phyloP scores from a whole-genome alignment of 441 rosid species.

The Populus hybrid region DNA sequence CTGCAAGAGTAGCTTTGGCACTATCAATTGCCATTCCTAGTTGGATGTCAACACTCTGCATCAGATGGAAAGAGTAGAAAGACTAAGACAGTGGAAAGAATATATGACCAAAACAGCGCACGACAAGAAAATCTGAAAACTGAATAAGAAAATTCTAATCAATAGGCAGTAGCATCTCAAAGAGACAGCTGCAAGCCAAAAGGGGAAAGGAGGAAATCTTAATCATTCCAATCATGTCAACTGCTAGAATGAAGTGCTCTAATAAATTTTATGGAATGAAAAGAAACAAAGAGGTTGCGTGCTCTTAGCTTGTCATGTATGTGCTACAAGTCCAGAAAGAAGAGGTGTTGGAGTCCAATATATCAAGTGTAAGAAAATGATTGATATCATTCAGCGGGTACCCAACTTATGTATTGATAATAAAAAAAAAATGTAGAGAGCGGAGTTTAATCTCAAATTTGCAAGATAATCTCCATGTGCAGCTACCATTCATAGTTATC shows the following conservation, averaged over 20 bases:
- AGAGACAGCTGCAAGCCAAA: neutral
- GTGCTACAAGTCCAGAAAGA: neutral
- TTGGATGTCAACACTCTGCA: constrained; percentile 94
- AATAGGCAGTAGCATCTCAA: neutral
- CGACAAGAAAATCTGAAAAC: neutral
- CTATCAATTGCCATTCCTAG: constrained; percentile 99
- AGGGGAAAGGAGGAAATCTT: neutral
- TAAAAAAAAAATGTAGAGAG: neutral
- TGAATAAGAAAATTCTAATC: neutral
- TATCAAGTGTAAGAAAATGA: neutral
- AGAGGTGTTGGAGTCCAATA: neutral
- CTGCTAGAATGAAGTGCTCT: neutral
- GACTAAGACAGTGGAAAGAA: neutral
- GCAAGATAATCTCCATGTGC: neutral
- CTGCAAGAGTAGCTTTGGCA: constrained; percentile 96
- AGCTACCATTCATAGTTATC: neutral
- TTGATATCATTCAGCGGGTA: neutral
- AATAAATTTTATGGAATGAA: neutral
- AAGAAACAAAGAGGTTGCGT: neutral
- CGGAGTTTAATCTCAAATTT: neutral
- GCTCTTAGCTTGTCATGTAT: neutral
- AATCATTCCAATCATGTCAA: neutral
- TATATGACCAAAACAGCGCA: neutral
- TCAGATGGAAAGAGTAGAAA: constrained; percentile 3
- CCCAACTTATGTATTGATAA: neutral